Percentiles rank a stretch among this genome's conserved stretches.
Conservation (phyloP, 805 yeast species). For the Cyberlindnera veronae region DNA sequence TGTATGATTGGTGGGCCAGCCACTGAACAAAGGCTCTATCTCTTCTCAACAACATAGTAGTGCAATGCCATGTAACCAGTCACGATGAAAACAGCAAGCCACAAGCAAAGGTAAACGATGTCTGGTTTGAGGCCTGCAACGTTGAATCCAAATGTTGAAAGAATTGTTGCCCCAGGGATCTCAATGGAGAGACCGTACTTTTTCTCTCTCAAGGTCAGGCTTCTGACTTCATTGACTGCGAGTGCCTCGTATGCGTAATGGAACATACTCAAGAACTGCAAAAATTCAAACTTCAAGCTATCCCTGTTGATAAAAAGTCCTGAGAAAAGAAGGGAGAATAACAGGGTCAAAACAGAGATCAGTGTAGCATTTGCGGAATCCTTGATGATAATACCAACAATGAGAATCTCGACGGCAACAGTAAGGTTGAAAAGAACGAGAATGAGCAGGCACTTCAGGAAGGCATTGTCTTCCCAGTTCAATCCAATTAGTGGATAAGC, state of each 20-base stretch:
- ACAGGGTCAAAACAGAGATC: conserved; percentile 75
- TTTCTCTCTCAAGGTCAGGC: conserved; percentile 76
- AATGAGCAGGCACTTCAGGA: conserved; percentile 63
- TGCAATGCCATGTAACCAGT: conserved; percentile 77
- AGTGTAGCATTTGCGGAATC: conserved; percentile 93
- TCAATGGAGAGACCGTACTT: conserved; percentile 92
- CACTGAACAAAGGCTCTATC: conserved; percentile 28
- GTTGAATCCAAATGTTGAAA: conserved; percentile 92
- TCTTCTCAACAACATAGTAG: conserved; percentile 67
- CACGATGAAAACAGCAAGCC: conserved; percentile 55
- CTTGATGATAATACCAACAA: conserved; percentile 81
- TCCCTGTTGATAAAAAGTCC: conserved; percentile 91
- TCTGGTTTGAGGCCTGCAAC: conserved; percentile 74
- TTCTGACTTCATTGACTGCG: conserved; percentile 88
- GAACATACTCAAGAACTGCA: conserved; percentile 84
- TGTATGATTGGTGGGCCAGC: too few relatives aligned
- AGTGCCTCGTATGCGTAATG: conserved; percentile 95
- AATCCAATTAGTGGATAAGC: conserved; percentile 90
- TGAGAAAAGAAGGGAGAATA: conserved; percentile 87
- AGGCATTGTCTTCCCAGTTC: conserved; percentile 71
- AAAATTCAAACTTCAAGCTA: conserved; percentile 55
- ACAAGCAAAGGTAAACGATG: conserved; percentile 52
- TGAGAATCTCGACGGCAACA: conserved; percentile 76
- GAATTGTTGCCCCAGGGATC: conserved; percentile 96
- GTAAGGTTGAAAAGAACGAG: conserved; percentile 83